Evolutionary conservation across 2,329 filamentous ascomycete genomes (phyloP), one percentile per base, ranked within the genome.

Genomic region (Penicillium aurantiogriseum): DNA sequence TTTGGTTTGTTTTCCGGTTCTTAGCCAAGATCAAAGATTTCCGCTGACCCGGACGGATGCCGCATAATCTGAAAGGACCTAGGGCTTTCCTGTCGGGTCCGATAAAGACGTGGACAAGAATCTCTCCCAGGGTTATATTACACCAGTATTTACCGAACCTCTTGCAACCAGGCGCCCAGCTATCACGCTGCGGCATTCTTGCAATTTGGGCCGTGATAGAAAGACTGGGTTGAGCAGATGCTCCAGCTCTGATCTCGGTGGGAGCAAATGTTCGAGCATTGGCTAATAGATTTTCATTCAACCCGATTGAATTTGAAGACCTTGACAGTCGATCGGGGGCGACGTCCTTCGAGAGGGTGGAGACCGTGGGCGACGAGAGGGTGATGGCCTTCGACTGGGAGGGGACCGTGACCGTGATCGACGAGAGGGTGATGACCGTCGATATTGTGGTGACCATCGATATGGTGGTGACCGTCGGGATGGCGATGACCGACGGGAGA

Each of bases 21-120:
- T 45, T 51, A 5, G 27, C 4, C 2, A 2, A 2, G 1, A 56
- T 5, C 25, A 56, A 11, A 17, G 19, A 40, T 4, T 4, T 1
- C 6, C 29, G 43, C 1, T n/a, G 10, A 8, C 2, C 0, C 4
- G 1, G 11, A 43, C 9, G 21, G 25, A 51, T 21, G 31, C 31
- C 53, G 31, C 46, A 56, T 11, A 56, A 33, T 35, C 53, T 56
- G 31, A 51, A 50, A 36, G 46, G 15, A 35, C 53, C 53, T 2
- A 51, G 15, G 1, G 4, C 4, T 56, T 6, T 38, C 31, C 17
- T 51, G 2, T 31, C 13, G 8, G 39, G 46, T 8, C 53, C 53
- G 9, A 51, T 8, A 33, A 38, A 51, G 10, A 56, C 11, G 21
- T 56, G 39, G 2, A 51, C 17, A 21, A 56, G 39, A 33, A 21